Evolutionary conservation across 1,284 basidiomycete genomes (phyloP).

Genomic region (Cutaneotrichosporon cutaneum): DNA sequence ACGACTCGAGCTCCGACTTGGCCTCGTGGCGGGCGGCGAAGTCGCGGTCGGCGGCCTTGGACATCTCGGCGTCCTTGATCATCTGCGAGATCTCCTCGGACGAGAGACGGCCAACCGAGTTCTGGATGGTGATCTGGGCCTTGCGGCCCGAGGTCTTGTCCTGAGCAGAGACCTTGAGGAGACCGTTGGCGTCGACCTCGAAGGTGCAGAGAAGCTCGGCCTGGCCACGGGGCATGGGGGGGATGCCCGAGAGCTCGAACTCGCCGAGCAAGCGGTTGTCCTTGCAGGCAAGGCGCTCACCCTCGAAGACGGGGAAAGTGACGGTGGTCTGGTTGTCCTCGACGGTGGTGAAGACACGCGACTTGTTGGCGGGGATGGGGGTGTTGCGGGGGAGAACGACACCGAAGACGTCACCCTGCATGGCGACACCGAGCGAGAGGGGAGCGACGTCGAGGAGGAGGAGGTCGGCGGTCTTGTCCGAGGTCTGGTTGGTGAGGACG

Average conservation of each 20-base stretch:
- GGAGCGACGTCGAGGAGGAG: conserved; percentile 96
- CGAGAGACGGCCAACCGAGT: conserved; percentile 96
- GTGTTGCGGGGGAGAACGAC: conserved; percentile 91
- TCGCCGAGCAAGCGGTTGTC: conserved; percentile 99
- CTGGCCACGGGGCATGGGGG: conserved; percentile 96
- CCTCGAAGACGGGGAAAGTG: conserved; percentile 97
- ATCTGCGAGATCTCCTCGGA: conserved; percentile 99
- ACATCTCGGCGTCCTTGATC: conserved; percentile 86
- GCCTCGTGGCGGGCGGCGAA: conserved; percentile 67
- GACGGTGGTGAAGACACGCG: conserved; percentile 98
- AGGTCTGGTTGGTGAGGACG: conserved; percentile 72
- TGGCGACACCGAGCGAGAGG: conserved; percentile 70
- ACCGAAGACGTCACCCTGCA: conserved; percentile 96
- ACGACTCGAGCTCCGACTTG: conserved; percentile 61
- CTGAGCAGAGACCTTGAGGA: conserved; percentile 84
- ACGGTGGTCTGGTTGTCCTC: conserved; percentile 99
- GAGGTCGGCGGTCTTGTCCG: conserved; percentile 69
- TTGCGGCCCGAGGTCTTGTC: conserved; percentile 93
- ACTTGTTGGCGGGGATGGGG: conserved; percentile 96
- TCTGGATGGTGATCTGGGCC: conserved; percentile 87
- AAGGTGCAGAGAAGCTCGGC: conserved; percentile 98
- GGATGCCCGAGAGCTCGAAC: conserved; percentile 97
- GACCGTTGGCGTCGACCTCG: conserved; percentile 98
- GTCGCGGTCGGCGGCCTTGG: conserved; percentile 56
- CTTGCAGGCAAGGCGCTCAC: conserved; percentile 98